These are phyloP conservation scores for Ajuga reptans DNA, from an alignment of 305 asterid genomes.

Conservation along the genomic window DNA sequence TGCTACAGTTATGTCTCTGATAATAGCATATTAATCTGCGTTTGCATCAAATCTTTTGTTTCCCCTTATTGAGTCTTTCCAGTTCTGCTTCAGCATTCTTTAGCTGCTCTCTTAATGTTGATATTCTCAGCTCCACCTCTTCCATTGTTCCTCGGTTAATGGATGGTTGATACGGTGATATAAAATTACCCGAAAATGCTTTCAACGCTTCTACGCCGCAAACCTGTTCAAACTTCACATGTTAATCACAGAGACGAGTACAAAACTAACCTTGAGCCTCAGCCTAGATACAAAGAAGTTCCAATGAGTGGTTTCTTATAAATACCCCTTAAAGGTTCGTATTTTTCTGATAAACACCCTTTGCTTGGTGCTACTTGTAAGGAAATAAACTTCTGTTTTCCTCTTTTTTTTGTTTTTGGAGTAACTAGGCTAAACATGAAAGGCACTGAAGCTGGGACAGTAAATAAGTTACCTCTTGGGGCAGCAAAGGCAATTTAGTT, in stretches of 20 bases:
- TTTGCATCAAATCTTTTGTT: constrained; percentile 49
- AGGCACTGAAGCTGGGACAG: too few relatives aligned
- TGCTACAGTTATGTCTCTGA: background rate
- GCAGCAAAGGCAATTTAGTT: constrained; percentile 85
- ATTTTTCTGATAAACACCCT: too few relatives aligned
- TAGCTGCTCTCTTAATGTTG: constrained; percentile 51
- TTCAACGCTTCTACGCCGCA: constrained; percentile 83
- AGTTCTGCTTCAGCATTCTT: constrained; percentile 63
- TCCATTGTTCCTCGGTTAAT: constrained; percentile 52
- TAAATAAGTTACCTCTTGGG: constrained; percentile 57
- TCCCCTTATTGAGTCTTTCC: constrained; percentile 64
- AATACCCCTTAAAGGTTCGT: too few relatives aligned
- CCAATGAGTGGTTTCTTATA: too few relatives aligned
- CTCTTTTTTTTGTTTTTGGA: too few relatives aligned
- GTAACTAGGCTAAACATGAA: too few relatives aligned
- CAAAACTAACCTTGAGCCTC: too few relatives aligned
- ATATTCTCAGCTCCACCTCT: constrained; percentile 61
- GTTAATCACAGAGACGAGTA: background rate
- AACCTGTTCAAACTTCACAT: constrained; percentile 35
- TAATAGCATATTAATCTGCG: background rate
- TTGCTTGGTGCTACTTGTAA: too few relatives aligned
- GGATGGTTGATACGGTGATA: constrained; percentile 56
- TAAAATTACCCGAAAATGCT: constrained; percentile 54
- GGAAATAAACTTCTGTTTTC: too few relatives aligned
- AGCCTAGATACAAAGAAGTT: too few relatives aligned